Evolutionary conservation across 148 eudicot genomes (phyloP), one percentile per base, ranked within the genome.

Genomic region (Polygonum aviculare): DNA sequence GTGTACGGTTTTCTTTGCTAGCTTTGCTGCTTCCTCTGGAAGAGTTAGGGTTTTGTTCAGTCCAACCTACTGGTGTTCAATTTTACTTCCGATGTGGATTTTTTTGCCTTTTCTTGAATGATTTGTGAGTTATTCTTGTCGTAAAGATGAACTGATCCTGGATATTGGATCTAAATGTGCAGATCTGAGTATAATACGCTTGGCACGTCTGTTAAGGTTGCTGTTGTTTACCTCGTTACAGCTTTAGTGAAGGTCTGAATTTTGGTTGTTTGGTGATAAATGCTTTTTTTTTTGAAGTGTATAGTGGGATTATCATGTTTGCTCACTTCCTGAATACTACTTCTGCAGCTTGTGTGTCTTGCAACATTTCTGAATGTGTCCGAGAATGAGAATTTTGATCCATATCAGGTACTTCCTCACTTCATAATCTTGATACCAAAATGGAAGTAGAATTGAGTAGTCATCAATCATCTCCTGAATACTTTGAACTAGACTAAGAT

Each of bases 181-280:
- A 94, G 98, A 84, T 95, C 98, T 2, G 98, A 95, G 87, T 95
- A 92, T 77, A 97, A 95, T 83, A 95, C 98, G 41, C 81, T 95
- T 77, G 97, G 98, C 44, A 95, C 98, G 35, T 92, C 98, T 3
- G 79, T 92, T 33, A 92, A 84, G 80, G 77, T 97, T 81, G 96
- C 98, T 83, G 78, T 87, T 80, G 98, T 95, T 77, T 95, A 95
- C 83, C 96, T 95, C 62, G 83, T 80, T 31, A 89, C 98, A 38
- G 91, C 97, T 69, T 78, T 95, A 78, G 91, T 95, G 72, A 95
- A 95, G 98, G 97, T 94, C 73, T 14, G 21, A 49, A 45, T 36
- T 49, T 78, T 62, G 40, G 49, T 69, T 41, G 52, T 74, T 35
- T 10, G 33, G n/a, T 35, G 44, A 36, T 5, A 2, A 36, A 67